Evolutionary conservation across 2,329 filamentous ascomycete genomes (phyloP), one percentile per base, ranked within the genome.

Genomic region (Nigrospora oryzae): DNA sequence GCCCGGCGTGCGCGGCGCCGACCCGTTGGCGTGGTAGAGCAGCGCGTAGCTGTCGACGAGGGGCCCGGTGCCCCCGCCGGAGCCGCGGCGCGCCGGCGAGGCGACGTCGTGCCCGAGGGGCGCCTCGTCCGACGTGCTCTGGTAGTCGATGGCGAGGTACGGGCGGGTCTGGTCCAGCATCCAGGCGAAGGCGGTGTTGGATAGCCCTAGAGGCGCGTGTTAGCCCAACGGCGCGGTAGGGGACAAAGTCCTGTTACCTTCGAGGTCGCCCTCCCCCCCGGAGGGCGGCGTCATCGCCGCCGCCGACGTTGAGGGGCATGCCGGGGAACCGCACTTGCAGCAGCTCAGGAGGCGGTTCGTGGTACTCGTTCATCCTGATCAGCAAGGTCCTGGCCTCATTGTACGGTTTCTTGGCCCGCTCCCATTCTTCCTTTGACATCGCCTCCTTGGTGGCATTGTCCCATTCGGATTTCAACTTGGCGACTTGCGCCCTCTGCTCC

Each of bases 291-390:
- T 14, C 13, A 35, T 66, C 68, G 0, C 71, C 69, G 30, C 74
- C 74, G 3, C 74, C 74, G 3, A 75, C 59, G 46, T 75, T 73
- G 11, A 66, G 64, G 51, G 77, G 74, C 28, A 65, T 67, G 11
- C 74, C 74, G 0, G 74, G 72, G 44, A 77, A 77, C 75, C 75
- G 78, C 11, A 72, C 69, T 53, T 77, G 74, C 15, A 67, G 64
- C 32, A 77, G 56, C 23, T 63, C 46, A 2, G 51, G 45, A 12
- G 33, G 32, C 11, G 37, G 35, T 12, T 46, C 40, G 14, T 44
- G 42, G 23, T 46, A 31, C n/a, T 44, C 43, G 16, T 43, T 32
- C 46, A 45, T 45, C 30, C 45, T 38, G n/a, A 7, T 36, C 35
- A 36, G 35, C 5, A 36, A 11, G 4, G 14, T 13, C 6, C 17